These are phyloP conservation scores for Peniophora sp. DNA, from an alignment of 1,284 basidiomycete species.

Conservation along the genomic window DNA sequence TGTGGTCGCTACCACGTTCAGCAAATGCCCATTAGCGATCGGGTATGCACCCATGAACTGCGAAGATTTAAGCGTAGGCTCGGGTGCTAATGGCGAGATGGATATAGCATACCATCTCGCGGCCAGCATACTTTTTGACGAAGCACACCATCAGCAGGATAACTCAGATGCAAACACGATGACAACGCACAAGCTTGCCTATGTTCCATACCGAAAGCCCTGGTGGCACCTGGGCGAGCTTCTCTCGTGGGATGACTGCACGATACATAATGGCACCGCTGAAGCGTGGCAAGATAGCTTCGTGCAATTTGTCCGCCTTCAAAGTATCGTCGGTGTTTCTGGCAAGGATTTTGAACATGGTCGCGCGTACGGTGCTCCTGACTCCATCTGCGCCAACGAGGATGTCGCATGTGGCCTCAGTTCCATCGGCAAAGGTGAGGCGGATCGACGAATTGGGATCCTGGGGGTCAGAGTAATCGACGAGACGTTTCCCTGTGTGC, in stretches of 20 bases:
- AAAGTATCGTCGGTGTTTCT: not conserved
- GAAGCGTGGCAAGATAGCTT: not conserved
- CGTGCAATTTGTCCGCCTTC: not conserved
- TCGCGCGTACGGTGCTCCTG: constrained; percentile 34
- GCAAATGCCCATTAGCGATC: not conserved
- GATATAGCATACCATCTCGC: not conserved
- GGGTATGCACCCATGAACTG: not conserved
- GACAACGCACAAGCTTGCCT: not conserved
- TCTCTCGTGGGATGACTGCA: not conserved
- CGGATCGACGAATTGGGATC: constrained; percentile 6
- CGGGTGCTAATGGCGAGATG: no score
- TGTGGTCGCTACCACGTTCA: not conserved
- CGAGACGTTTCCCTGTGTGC: constrained; percentile 35
- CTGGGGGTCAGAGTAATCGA: constrained; percentile 19
- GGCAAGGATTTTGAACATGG: constrained; percentile 17
- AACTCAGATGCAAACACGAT: no score
- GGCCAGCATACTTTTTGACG: not conserved
- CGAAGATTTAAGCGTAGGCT: no score
- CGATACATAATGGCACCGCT: not conserved
- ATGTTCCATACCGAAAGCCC: not conserved
- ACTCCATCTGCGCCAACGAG: constrained; percentile 42
- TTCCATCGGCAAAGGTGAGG: constrained; percentile 30
- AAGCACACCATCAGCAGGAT: not conserved
- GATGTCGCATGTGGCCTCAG: constrained; percentile 29
- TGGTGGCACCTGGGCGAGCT: not conserved